phyloP scores from a whole-genome alignment of 2,329 filamentous ascomycete genomes.

The Mycosphaerella arachidis region DNA sequence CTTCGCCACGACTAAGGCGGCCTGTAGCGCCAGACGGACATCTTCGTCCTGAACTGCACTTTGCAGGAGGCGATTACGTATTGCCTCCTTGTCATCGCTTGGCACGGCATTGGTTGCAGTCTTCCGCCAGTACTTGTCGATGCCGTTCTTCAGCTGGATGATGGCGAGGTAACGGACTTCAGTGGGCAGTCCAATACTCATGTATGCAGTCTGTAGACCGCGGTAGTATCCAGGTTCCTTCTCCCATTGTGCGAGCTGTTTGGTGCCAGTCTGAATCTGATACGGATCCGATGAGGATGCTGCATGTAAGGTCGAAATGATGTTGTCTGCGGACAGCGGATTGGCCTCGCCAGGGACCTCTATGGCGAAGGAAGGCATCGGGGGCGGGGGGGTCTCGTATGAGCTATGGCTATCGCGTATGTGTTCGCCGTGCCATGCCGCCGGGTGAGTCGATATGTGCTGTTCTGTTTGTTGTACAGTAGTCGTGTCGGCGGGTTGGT shows the following conservation, averaged over 20 bases:
- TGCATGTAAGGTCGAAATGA: slow-evolving; percentile 47
- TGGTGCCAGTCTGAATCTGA: slow-evolving; percentile 49
- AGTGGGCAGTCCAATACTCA: slow-evolving; percentile 70
- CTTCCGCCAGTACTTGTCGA: slow-evolving; percentile 90
- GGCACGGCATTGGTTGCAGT: slow-evolving; percentile 64
- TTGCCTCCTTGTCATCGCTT: slow-evolving; percentile 68
- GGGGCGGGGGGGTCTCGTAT: not conserved
- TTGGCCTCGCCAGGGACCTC: slow-evolving; percentile 79
- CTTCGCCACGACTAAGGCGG: slow-evolving; percentile 82
- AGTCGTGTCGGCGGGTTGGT: not conserved
- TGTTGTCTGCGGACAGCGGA: slow-evolving; percentile 45
- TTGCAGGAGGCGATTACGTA: slow-evolving; percentile 70
- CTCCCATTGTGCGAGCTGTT: slow-evolving; percentile 51
- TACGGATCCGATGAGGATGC: slow-evolving; percentile 45
- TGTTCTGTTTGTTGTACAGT: not conserved
- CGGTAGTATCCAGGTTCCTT: slow-evolving; percentile 45
- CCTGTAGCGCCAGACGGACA: slow-evolving; percentile 73
- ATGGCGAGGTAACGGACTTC: slow-evolving; percentile 84
- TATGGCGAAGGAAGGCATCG: slow-evolving; percentile 39
- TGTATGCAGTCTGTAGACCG: slow-evolving; percentile 61
- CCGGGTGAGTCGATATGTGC: not conserved
- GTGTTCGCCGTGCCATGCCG: too few species aligned
- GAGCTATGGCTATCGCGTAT: not conserved
- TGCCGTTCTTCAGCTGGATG: slow-evolving; percentile 93
- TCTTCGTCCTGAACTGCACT: slow-evolving; percentile 74